Evolutionary conservation across 2,329 filamentous ascomycete species (phyloP).

Genomic region (Alternaria sp.): DNA sequence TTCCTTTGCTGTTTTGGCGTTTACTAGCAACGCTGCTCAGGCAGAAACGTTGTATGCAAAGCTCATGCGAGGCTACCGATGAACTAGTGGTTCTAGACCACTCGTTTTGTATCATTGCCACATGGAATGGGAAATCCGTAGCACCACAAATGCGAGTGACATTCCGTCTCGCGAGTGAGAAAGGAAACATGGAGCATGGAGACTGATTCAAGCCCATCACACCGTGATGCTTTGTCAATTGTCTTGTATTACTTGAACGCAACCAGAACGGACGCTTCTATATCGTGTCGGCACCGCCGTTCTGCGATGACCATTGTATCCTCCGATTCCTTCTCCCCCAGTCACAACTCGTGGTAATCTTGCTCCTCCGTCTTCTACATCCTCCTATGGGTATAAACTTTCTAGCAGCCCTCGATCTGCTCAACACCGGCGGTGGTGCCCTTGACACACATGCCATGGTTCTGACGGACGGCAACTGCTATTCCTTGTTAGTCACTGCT

Average conservation of each 20-base stretch:
- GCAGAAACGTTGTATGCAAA: background rate
- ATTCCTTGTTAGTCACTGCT: conserved; percentile 11
- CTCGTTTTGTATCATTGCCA: background rate
- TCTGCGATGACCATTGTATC: background rate
- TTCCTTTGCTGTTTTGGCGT: background rate
- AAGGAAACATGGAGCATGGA: background rate
- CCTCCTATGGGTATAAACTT: background rate
- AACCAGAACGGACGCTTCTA: background rate
- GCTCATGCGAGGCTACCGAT: background rate
- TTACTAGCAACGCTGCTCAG: background rate
- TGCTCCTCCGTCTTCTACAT: background rate
- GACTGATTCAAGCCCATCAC: background rate
- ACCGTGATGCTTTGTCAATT: background rate
- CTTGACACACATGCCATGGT: conserved; percentile 47
- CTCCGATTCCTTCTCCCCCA: background rate
- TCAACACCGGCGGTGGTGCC: background rate
- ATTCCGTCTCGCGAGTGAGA: background rate
- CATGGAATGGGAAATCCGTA: background rate
- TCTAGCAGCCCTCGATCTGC: conserved; percentile 13
- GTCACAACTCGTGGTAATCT: background rate
- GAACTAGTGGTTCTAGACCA: background rate
- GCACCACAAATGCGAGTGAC: background rate
- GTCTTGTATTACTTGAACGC: background rate
- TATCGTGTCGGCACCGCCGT: background rate
- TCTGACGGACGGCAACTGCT: conserved; percentile 39